Conservation (phyloP, 2,329 filamentous ascomycete species). For the Chaetoscypha palmicola region DNA sequence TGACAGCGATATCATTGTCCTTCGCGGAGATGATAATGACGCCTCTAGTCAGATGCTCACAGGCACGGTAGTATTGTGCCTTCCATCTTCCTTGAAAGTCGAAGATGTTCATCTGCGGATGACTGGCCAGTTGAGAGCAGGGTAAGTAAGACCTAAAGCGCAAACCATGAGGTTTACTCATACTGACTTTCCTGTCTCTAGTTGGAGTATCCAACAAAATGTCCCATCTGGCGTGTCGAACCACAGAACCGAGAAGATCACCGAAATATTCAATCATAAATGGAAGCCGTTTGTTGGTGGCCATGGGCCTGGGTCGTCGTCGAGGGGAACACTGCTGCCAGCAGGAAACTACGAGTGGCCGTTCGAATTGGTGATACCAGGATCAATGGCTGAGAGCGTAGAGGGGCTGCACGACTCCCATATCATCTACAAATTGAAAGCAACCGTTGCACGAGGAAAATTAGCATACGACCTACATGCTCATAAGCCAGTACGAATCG, state of each 20-base stretch:
- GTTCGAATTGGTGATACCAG: constrained; percentile 68
- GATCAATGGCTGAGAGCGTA: constrained; percentile 73
- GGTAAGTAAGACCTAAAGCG: constrained; percentile 45
- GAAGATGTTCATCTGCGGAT: constrained; percentile 68
- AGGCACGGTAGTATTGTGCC: constrained; percentile 66
- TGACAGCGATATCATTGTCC: constrained; percentile 72
- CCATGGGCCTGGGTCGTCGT: constrained; percentile 36
- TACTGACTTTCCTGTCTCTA: constrained; percentile 23
- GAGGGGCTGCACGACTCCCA: constrained; percentile 83
- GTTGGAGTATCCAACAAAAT: constrained; percentile 45
- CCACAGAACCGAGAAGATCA: constrained; percentile 52
- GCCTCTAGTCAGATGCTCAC: constrained; percentile 68
- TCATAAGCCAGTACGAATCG: constrained; percentile 70
- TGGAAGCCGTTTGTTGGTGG: constrained; percentile 60
- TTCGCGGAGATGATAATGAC: constrained; percentile 68
- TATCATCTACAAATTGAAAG: constrained; percentile 86
- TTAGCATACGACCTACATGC: constrained; percentile 80
- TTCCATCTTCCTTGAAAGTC: constrained; percentile 60
- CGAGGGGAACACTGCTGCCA: constrained; percentile 52
- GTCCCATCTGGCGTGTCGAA: constrained; percentile 53
- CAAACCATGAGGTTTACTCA: neutral
- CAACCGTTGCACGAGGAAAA: constrained; percentile 79
- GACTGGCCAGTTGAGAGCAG: constrained; percentile 60
- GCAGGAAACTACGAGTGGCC: constrained; percentile 80
- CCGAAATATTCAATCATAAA: constrained; percentile 58